Conservation (phyloP, 1,284 basidiomycete genomes). For the Ceraceosorus guamensis region DNA sequence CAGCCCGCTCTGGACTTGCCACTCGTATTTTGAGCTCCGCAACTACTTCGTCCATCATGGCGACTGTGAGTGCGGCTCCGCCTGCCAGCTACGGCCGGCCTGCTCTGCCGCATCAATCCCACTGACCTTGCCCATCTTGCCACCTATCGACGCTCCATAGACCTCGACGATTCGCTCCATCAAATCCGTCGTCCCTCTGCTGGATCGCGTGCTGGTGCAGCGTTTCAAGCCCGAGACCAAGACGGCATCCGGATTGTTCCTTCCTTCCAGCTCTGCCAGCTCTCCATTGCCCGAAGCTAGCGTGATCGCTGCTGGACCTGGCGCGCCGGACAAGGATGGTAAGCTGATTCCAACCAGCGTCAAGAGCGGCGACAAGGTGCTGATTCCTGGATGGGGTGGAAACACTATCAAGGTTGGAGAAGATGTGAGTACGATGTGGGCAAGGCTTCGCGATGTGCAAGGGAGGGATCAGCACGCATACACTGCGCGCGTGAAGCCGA, state of each 20-base stretch:
- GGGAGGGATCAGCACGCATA: too few species aligned
- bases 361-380: constrained; percentile 80
- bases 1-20: too few species aligned
- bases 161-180: constrained; percentile 59
- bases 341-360: constrained; percentile 69
- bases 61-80: too few species aligned
- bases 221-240: constrained; percentile 73
- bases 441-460: not conserved
- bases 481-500: too few species aligned
- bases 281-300: constrained; percentile 88
- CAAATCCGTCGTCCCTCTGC: constrained; percentile 78
- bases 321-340: constrained; percentile 78
- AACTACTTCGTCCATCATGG: too few species aligned
- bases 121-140: too few species aligned
- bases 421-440: constrained; percentile 63
- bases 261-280: constrained; percentile 76
- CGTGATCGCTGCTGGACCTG: constrained; percentile 90
- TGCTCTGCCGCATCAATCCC: too few species aligned
- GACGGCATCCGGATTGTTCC: constrained; percentile 67
- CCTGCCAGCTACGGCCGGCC: too few species aligned
- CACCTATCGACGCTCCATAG: too few species aligned
- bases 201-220: constrained; percentile 95
- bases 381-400: constrained; percentile 92
- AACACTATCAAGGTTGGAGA: constrained; percentile 94
- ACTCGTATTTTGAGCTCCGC: too few species aligned